Evolutionary conservation across 495 filamentous ascomycete species (phyloP), one percentile per base, ranked within the genome.

Genomic region (Talaromyces stipitatus): DNA sequence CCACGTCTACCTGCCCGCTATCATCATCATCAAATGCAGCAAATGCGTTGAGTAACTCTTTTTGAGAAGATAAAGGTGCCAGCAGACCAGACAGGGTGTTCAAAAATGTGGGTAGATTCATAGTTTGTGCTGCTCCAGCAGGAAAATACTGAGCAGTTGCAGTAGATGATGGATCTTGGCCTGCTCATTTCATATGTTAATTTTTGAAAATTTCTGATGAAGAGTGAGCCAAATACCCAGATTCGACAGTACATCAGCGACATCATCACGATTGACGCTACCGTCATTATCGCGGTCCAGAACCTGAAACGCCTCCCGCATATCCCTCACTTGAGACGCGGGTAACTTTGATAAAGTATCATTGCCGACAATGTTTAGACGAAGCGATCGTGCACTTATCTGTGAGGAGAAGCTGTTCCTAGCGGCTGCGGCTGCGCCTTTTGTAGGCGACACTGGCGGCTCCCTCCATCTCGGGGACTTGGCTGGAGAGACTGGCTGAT

Each of bases 1-100:
- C 78, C 16, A 94, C 75, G 64, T 97, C 90, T 28, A 97, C 82
- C 67, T 96, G 90, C 7, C 95, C 94, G 63, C 88, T 91, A 68
- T 98, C 94, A 61, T 95, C 90, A 60, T 95, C 89, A 63, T 98
- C 94, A 61, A 98, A 98, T 0, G 95, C 95, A 9, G 88, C 87
- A 60, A 98, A 90, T 0, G 95, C 94, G 5, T 88, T 90, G 2
- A 87, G 63, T 0, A 98, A 80, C 59, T 98, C 94, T 20, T 83
- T 77, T 11, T 82, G 82, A 2, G 86, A 82, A 0, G 87, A 90
- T 16, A 97, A 73, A 0, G 83, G 79, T 1, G 82, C 80, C n/a
- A 97, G 73, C 0, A 88, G 77, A 8, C 78, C 73, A 0, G 90
- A 85, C 6, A 97, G 76, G 7, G 83, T 85, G 60, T 86, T 89